phyloP scores from a whole-genome alignment of 345 rosid species.

The Salix arbutifolia region DNA sequence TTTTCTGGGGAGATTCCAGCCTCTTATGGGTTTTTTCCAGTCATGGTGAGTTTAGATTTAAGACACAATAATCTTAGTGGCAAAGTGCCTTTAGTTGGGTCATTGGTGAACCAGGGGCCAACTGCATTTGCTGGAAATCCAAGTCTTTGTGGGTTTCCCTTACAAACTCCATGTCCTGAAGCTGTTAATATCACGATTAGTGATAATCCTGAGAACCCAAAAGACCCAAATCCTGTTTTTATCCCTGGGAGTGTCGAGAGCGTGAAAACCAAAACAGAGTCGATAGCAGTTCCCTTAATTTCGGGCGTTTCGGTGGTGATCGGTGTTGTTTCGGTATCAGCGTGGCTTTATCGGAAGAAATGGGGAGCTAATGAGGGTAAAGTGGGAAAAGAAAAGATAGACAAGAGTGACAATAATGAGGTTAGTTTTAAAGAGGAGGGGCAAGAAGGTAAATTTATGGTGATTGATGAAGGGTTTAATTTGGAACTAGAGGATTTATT shows the following conservation, averaged over 20 bases:
- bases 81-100: conserved; percentile 74
- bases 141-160: conserved; percentile 80
- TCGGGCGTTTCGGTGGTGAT: conserved; percentile 59
- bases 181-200: conserved; percentile 37
- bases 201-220: conserved; percentile 41
- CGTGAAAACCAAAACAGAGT: conserved; percentile 28
- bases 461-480: conserved; percentile 72
- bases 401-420: background rate
- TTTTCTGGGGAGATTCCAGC: conserved; percentile 74
- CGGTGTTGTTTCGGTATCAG: conserved; percentile 52
- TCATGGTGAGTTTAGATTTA: conserved; percentile 76
- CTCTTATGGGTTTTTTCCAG: conserved; percentile 66
- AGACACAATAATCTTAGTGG: conserved; percentile 77
- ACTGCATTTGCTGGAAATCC: conserved; percentile 86
- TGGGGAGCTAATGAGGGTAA: conserved; percentile 22
- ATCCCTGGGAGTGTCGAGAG: conserved; percentile 16
- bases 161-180: conserved; percentile 58
- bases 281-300: conserved; percentile 51
- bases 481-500: conserved; percentile 80
- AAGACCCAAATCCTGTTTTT: conserved; percentile 20
- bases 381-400: conserved; percentile 24
- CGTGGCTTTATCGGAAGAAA: conserved; percentile 61
- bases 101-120: conserved; percentile 91
- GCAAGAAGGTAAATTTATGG: conserved; percentile 60
- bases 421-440: conserved; percentile 35